Base-by-base conservation (phyloP, 1,139 yeast genomes). In the Debaryomyces nepalensis region DNA sequence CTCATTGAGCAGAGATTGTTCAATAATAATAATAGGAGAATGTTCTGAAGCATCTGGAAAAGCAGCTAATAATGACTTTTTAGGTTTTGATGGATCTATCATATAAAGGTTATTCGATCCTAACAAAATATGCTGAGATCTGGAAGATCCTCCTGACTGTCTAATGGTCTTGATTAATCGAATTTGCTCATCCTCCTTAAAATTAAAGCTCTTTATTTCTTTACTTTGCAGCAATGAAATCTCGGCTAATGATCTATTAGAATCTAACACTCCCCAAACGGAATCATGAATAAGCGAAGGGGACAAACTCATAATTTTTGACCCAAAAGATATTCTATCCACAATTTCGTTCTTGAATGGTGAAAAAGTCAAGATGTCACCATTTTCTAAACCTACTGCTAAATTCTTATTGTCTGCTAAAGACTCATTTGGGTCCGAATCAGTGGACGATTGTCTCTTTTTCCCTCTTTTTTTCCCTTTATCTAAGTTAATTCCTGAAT, bases 311-410 rank as follows among this genome's bases (percentile, higher is more conserved):
- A 58, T 47, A 3, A 64, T 46, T 1, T 54, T 59, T 5, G 59
- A 57, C 0, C 63, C 59, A 34, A 49, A 50, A 21, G 57, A 36
- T 39, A 73, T 64, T 48, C 70, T 66, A 44, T 60, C 61, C 20
- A 67, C 54, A 9, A 66, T 52, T 21, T 63, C 68, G 41, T 67
- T 68, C 19, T 63, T 59, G 26, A 57, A 53, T 1, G 81, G 80
- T 2, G 79, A 68, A 40, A 70, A 67, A 5, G 74, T 55, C 39
- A 70, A 56, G 16, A 76, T 56, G 37, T 68, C 73, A 3, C 75
- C 74, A 23, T 63, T 59, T 12, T 58, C 58, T 19, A 72, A 57
- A 9, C 67, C 58, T 27, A 74, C 75, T 0, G 66, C 70, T 18
- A 34, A 47, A 5, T 22, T 26, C 36, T 12, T 23, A 11, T 38